A percentile compares a stretch with the other conserved stretches of the same genome.
Conservation (phyloP, 1,284 basidiomycete genomes). For the Cutaneotrichosporon sp. region DNA sequence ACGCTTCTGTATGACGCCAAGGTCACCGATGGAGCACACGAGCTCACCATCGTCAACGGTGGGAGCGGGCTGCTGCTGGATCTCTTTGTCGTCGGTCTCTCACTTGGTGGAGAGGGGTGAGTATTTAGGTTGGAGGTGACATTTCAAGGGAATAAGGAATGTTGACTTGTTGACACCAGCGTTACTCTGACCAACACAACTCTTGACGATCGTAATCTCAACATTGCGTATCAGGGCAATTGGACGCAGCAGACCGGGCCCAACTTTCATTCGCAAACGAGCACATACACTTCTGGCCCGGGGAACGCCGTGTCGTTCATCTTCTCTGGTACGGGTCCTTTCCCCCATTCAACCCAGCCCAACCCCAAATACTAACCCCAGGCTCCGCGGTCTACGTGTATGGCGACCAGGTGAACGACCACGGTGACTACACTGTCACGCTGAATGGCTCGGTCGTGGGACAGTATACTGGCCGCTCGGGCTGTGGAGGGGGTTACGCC, state of each 20-base stretch:
- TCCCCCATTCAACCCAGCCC: neutral
- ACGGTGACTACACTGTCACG: slow-evolving; percentile 49
- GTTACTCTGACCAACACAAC: slow-evolving; percentile 46
- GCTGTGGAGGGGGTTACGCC: slow-evolving; percentile 44
- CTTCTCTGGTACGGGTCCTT: slow-evolving; percentile 35
- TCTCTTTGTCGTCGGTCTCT: slow-evolving; percentile 33
- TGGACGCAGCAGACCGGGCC: slow-evolving; percentile 50
- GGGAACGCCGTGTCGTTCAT: slow-evolving; percentile 39
- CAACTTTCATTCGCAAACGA: slow-evolving; percentile 43
- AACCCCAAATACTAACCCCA: slow-evolving; percentile 12
- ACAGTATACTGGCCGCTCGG: slow-evolving; percentile 43
- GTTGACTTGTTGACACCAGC: slow-evolving; percentile 26
- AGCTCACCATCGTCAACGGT: slow-evolving; percentile 35
- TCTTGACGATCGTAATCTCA: slow-evolving; percentile 39
- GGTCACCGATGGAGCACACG: slow-evolving; percentile 32
- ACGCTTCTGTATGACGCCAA: slow-evolving; percentile 32
- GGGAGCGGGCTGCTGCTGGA: slow-evolving; percentile 46
- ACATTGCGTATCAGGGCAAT: slow-evolving; percentile 42
- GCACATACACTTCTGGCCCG: slow-evolving; percentile 42
- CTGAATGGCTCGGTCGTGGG: slow-evolving; percentile 41
- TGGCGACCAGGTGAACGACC: slow-evolving; percentile 55
- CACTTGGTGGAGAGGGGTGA: slow-evolving; percentile 44
- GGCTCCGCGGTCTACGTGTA: slow-evolving; percentile 52
- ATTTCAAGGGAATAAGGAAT: neutral
- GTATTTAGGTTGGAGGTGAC: slow-evolving; percentile 1